Evolutionary conservation across 2,329 filamentous ascomycete species (phyloP).

Genomic region (Achaetomium macrosporum): DNA sequence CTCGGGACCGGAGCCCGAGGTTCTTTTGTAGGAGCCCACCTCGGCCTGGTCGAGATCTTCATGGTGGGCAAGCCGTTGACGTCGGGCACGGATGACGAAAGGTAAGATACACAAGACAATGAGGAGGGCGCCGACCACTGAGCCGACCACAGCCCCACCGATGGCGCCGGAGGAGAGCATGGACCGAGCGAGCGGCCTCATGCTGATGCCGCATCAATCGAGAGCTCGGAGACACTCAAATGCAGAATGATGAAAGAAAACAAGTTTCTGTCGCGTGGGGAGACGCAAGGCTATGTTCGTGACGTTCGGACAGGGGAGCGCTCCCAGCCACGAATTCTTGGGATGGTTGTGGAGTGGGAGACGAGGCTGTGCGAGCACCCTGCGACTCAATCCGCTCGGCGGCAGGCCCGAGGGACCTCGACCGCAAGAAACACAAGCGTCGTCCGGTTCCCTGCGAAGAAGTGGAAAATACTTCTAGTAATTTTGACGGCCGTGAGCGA

Average conservation of each 20-base stretch:
- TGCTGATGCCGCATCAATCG: constrained; percentile 9
- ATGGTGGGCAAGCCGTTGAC: constrained; percentile 22
- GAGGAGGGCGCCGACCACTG: constrained; percentile 27
- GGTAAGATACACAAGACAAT: constrained; percentile 30
- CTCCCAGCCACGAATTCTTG: constrained; percentile 12
- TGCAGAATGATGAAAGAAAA: constrained; percentile 1
- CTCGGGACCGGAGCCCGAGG: constrained; percentile 13
- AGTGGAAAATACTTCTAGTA: too few relatives aligned
- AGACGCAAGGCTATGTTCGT: background rate
- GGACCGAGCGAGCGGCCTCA: constrained; percentile 19
- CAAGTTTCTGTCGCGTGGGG: background rate
- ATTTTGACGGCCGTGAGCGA: background rate
- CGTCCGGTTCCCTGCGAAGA: too few relatives aligned
- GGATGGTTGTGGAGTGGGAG: background rate
- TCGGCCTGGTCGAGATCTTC: constrained; percentile 26
- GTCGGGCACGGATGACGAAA: constrained; percentile 29
- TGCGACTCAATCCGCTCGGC: too few relatives aligned
- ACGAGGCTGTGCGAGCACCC: constrained; percentile 14
- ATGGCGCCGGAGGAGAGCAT: constrained; percentile 29
- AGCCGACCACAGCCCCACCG: constrained; percentile 32
- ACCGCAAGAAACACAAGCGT: too few relatives aligned
- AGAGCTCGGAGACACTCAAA: background rate
- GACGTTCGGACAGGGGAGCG: constrained; percentile 1
- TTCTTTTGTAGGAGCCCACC: constrained; percentile 26
- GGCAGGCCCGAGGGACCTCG: background rate